phyloP scores from a whole-genome alignment of 2,329 filamentous ascomycete genomes.

The Verticillium albo-atrum region DNA sequence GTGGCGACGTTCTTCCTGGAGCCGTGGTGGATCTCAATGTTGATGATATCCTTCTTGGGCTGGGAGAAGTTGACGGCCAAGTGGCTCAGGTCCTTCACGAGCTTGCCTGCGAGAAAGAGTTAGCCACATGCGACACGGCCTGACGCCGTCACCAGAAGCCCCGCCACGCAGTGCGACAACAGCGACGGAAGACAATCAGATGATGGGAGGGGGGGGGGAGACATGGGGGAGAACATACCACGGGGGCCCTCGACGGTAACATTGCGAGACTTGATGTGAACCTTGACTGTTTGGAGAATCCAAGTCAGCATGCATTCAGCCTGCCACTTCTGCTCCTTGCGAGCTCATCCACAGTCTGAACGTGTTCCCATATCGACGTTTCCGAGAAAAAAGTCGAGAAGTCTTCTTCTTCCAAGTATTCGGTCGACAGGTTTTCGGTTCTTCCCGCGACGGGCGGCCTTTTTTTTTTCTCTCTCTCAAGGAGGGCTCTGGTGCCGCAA shows the following conservation, averaged over 20 bases:
- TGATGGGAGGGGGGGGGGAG: background rate
- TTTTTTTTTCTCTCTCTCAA: background rate
- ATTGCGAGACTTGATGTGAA: constrained; percentile 93
- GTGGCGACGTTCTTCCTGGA: constrained; percentile 96
- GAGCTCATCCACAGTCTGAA: constrained; percentile 17
- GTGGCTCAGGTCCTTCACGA: constrained; percentile 94
- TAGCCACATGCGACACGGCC: constrained; percentile 5
- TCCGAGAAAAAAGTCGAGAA: constrained; percentile 9
- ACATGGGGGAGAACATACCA: constrained; percentile 50
- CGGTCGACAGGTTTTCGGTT: constrained; percentile 1
- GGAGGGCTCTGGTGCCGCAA: constrained; percentile 22
- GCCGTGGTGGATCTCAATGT: constrained; percentile 98
- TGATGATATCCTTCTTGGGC: constrained; percentile 80
- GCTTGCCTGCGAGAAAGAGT: constrained; percentile 63
- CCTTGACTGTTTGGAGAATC: constrained; percentile 69
- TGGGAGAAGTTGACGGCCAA: constrained; percentile 92
- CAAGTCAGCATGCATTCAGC: constrained; percentile 26
- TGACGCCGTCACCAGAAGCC: constrained; percentile 11
- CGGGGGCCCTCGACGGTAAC: constrained; percentile 97
- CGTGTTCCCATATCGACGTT: constrained; percentile 8
- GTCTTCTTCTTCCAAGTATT: constrained; percentile 3
- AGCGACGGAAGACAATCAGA: background rate
- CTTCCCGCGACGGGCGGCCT: background rate
- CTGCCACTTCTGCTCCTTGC: constrained; percentile 16
- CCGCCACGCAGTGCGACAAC: background rate